Conservation (phyloP, 345 rosid species). For the Angophora floribunda region DNA sequence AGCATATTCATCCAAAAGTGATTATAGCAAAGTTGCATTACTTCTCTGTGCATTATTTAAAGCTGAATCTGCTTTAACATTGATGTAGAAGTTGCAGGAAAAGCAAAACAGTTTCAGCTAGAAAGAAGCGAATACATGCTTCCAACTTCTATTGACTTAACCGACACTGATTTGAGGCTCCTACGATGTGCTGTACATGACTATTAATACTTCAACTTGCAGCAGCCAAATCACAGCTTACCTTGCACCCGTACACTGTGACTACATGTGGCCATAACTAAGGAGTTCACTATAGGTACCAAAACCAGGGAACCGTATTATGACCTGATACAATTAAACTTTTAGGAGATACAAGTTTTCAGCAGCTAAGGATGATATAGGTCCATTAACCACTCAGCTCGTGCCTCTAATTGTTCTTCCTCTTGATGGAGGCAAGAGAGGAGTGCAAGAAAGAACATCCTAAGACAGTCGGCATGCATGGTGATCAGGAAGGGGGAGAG, state of each 20-base stretch:
- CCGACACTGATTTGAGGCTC: background rate
- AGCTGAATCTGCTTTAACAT: background rate
- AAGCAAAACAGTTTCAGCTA: background rate
- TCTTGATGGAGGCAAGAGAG: background rate
- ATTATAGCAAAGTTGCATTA: background rate
- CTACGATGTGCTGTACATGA: background rate
- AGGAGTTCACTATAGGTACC: background rate
- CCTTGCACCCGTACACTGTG: background rate
- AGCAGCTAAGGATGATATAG: background rate
- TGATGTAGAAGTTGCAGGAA: background rate
- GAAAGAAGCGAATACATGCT: background rate
- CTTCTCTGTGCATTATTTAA: background rate
- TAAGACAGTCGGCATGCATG: background rate
- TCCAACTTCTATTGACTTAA: background rate
- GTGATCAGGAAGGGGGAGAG: background rate
- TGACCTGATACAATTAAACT: background rate
- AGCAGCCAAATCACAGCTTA: background rate
- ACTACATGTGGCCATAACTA: background rate
- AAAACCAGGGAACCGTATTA: background rate
- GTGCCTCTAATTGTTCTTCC: background rate
- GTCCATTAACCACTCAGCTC: background rate
- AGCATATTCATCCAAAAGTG: background rate
- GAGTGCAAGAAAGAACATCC: background rate
- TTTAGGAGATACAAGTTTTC: background rate
- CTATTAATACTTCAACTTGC: background rate